Conservation (phyloP, 345 rosid genomes). For the Arabidopsis arenosa region DNA sequence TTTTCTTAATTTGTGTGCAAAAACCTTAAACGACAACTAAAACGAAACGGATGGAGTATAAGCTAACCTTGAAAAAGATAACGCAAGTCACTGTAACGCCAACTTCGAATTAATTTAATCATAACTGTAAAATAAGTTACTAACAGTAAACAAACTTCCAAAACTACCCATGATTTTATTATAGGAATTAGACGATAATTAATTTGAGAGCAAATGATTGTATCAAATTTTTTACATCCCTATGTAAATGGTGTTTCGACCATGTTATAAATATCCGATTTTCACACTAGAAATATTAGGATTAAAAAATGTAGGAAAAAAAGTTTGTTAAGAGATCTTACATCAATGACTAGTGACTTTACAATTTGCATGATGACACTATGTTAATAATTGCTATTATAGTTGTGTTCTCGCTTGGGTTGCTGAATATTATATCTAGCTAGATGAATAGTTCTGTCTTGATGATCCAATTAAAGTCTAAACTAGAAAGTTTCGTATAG, state of each 20-base stretch:
- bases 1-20: no score
- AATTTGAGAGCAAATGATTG: neutral
- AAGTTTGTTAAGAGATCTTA: constrained; percentile 22
- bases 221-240: neutral
- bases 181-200: neutral
- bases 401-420: neutral
- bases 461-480: constrained; percentile 9
- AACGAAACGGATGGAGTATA: no score
- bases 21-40: no score
- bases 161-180: neutral
- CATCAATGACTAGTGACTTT: constrained; percentile 29
- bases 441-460: constrained; percentile 9
- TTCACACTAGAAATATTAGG: neutral
- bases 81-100: constrained; percentile 10
- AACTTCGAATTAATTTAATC: neutral
- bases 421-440: constrained; percentile 2
- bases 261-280: neutral
- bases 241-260: neutral
- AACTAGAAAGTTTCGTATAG: neutral
- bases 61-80: neutral
- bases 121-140: constrained; percentile 3
- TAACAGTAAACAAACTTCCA: neutral
- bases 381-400: constrained; percentile 13
- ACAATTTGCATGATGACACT: constrained; percentile 18
- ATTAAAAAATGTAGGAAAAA: constrained; percentile 7